Evolutionary conservation across 352 stramenopile genomes (phyloP).

Genomic region (Blastocystis sp.): DNA sequence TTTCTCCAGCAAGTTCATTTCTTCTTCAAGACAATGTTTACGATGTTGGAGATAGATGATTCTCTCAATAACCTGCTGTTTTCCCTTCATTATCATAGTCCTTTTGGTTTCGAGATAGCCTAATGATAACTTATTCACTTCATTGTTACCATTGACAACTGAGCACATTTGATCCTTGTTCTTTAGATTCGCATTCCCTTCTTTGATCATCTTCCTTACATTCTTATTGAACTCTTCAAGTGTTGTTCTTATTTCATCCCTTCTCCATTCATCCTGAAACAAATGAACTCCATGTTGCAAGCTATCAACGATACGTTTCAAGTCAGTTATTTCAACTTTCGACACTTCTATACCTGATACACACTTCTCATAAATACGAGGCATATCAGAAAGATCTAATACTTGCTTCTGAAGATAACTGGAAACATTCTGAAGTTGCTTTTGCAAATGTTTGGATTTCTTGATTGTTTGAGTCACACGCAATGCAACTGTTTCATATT

Average conservation of each 20-base stretch:
- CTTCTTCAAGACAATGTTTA: slow-evolving; percentile 15
- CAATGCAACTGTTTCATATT: too few species aligned
- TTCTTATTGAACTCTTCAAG: not conserved
- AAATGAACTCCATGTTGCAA: not conserved
- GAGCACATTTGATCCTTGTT: not conserved
- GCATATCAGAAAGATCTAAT: too few species aligned
- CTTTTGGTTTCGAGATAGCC: not conserved
- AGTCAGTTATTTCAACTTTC: not conserved
- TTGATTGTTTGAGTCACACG: too few species aligned
- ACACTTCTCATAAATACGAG: not conserved
- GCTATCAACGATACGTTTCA: not conserved
- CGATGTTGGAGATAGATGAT: slow-evolving; percentile 1
- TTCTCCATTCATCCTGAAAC: not conserved
- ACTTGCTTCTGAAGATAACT: too few species aligned
- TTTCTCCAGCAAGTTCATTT: slow-evolving; percentile 1
- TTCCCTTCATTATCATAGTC: not conserved
- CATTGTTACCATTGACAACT: not conserved
- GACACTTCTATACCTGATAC: not conserved
- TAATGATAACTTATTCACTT: not conserved
- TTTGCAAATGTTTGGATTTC: too few species aligned
- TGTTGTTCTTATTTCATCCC: not conserved
- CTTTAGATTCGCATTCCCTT: not conserved
- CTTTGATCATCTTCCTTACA: not conserved
- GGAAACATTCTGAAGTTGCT: too few species aligned
- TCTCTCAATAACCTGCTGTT: not conserved